Evolutionary conservation across 2,329 filamentous ascomycete species (phyloP).

Genomic region (Diaporthe capsici): DNA sequence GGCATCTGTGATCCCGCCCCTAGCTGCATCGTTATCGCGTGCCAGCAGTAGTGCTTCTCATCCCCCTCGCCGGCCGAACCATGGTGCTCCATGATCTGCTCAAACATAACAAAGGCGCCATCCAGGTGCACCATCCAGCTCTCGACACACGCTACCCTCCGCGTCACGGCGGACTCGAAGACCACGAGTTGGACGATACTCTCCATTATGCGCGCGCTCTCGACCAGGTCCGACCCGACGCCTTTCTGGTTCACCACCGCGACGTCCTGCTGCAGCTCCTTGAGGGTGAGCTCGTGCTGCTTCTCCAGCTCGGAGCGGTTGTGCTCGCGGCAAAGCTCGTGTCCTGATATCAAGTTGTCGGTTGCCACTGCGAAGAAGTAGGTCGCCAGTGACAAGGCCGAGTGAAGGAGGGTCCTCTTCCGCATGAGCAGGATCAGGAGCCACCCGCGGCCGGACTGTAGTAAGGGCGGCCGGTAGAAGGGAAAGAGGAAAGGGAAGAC

Average conservation of each 20-base stretch:
- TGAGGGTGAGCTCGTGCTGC: conserved; percentile 49
- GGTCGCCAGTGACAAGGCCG: conserved; percentile 44
- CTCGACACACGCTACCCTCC: conserved; percentile 47
- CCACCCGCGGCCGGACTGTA: conserved; percentile 43
- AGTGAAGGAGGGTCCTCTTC: conserved; percentile 44
- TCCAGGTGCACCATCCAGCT: conserved; percentile 61
- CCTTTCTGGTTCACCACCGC: conserved; percentile 45
- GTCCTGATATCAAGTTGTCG: conserved; percentile 4
- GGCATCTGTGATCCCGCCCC: conserved; percentile 37
- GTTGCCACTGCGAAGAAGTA: conserved; percentile 45
- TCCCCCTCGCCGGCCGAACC: neutral
- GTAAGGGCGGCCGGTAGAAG: conserved; percentile 45
- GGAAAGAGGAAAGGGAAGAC: conserved; percentile 47
- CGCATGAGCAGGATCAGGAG: conserved; percentile 43
- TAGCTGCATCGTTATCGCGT: conserved; percentile 45
- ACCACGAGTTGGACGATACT: conserved; percentile 59
- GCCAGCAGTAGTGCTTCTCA: conserved; percentile 19
- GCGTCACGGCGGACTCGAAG: conserved; percentile 53
- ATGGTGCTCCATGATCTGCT: conserved; percentile 48
- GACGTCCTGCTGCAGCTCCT: conserved; percentile 39
- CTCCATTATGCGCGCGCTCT: conserved; percentile 52
- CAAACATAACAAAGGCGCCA: conserved; percentile 58
- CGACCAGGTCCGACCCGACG: conserved; percentile 46
- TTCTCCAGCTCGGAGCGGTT: conserved; percentile 46
- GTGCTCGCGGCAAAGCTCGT: conserved; percentile 32